A percentile compares a stretch with the other conserved stretches of the same genome.
Conservation (phyloP, 192 early-diverging fungal species). For the Geranomyces michiganensis region DNA sequence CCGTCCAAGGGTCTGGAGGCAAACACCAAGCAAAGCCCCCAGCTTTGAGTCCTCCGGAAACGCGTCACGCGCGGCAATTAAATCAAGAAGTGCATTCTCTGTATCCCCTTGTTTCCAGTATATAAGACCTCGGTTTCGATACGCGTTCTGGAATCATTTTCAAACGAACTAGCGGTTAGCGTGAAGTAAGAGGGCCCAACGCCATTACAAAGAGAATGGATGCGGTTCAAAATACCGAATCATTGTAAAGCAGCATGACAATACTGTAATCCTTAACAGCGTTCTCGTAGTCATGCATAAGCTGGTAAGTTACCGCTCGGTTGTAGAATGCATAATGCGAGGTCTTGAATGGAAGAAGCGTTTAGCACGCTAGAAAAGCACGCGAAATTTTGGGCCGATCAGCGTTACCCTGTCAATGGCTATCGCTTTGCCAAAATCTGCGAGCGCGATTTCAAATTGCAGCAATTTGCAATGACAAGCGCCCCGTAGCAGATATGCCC, state of each 20-base stretch:
- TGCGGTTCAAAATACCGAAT: slow-evolving; percentile 46
- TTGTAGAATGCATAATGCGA: slow-evolving; percentile 60
- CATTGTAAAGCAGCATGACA: slow-evolving; percentile 48
- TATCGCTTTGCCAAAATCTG: slow-evolving; percentile 53
- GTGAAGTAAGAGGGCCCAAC: neutral
- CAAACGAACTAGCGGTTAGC: too few species aligned
- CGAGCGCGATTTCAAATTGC: slow-evolving; percentile 43
- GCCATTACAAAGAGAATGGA: too few species aligned
- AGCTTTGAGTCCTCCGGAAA: slow-evolving; percentile 57
- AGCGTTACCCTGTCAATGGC: slow-evolving; percentile 49
- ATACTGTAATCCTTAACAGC: slow-evolving; percentile 63
- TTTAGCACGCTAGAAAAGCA: neutral
- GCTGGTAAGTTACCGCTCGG: slow-evolving; percentile 55
- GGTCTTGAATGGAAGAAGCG: slow-evolving; percentile 3
- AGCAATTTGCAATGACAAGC: slow-evolving; percentile 52
- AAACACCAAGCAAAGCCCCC: slow-evolving; percentile 49
- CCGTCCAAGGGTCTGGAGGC: slow-evolving; percentile 53
- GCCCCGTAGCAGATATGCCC: slow-evolving; percentile 51
- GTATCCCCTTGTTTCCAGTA: slow-evolving; percentile 62
- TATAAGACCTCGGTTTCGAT: slow-evolving; percentile 55
- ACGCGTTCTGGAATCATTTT: slow-evolving; percentile 54
- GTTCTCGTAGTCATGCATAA: slow-evolving; percentile 46
- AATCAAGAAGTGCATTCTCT: slow-evolving; percentile 57
- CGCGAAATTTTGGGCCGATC: too few species aligned
- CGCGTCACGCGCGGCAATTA: slow-evolving; percentile 53